These are phyloP conservation scores for Coriaria nepalensis DNA, from an alignment of 306 rosid genomes.

Conservation along the genomic window DNA sequence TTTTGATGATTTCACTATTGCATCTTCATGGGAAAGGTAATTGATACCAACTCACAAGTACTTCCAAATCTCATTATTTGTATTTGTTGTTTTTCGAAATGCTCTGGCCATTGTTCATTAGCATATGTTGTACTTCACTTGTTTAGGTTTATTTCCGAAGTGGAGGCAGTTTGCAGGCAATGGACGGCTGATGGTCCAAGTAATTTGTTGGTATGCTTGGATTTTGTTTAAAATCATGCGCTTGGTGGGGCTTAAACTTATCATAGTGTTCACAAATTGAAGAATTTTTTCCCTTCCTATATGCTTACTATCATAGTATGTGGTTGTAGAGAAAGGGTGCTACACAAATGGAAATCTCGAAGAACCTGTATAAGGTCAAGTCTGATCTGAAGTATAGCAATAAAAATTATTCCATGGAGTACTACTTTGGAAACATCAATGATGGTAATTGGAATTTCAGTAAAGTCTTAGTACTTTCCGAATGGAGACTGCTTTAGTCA, in stretches of 20 bases:
- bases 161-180: conserved; percentile 76
- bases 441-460: conserved; percentile 31
- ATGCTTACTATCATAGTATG: conserved; percentile 2
- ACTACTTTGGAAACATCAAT: conserved; percentile 44
- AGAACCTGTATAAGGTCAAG: conserved; percentile 61
- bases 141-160: conserved; percentile 81
- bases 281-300: neutral
- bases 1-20: conserved; percentile 93
- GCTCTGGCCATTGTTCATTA: neutral
- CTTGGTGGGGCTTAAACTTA: no score
- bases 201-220: conserved; percentile 57
- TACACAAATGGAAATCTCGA: conserved; percentile 36
- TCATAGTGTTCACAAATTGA: neutral
- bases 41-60: neutral
- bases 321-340: conserved; percentile 61
- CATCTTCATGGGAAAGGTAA: conserved; percentile 95
- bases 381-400: conserved; percentile 62
- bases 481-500: no score
- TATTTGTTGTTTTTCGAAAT: neutral
- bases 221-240: conserved; percentile 11
- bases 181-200: conserved; percentile 82
- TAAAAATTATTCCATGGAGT: conserved; percentile 79
- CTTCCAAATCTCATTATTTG: neutral
- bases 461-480: no score
- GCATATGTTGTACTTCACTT: neutral